Base-by-base conservation (phyloP, 2,329 filamentous ascomycete species). In the Diaporthe sp. region DNA sequence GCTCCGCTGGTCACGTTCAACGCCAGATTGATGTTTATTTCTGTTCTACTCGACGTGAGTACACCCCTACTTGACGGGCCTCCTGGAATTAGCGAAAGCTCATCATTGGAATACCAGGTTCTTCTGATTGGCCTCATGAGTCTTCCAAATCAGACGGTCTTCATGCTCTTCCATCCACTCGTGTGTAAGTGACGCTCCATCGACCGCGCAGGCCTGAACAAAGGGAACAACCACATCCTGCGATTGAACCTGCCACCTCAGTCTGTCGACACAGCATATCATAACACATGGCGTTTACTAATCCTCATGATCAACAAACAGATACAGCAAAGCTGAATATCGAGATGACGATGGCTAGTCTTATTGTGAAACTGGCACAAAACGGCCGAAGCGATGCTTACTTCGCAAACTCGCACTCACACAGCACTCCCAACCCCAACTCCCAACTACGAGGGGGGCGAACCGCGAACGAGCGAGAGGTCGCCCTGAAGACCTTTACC, bases 1-100 rank as follows among this genome's bases (percentile, higher is more conserved):
- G 83, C 85, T 74, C 84, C 84, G 5, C 83, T 89, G 0, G 84
- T 88, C 4, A 81, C 81, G 10, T 89, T 89, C 81, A 89, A 89
- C 70, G 84, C 86, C 33, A 74, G 72, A n/a, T 84, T 89, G 22
- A 87, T 89, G 78, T 42, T 85, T 6, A 57, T 90, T 0, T 89
- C 88, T 0, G 81, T 90, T 8, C 78, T 83, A 4, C 87, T 89
- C 86, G 88, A 90, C 75, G 82, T 85, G 76, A 77, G 83, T 77
- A 13, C 12, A 40, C 2, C 30, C 30, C 9, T n/a, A 45, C 10
- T 10, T 17, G 9, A 25, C 5, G n/a, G n/a, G n/a, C 10, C 13
- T 17, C 9, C 64, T 25, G 9, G 17, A 19, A 33, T 4, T 8
- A 13, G 33, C 42, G 5, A 22, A 50, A 33, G 45, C 38, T 60